phyloP scores from a whole-genome alignment of 371 early-diverging fungal species.

The Mortierella sp. region DNA sequence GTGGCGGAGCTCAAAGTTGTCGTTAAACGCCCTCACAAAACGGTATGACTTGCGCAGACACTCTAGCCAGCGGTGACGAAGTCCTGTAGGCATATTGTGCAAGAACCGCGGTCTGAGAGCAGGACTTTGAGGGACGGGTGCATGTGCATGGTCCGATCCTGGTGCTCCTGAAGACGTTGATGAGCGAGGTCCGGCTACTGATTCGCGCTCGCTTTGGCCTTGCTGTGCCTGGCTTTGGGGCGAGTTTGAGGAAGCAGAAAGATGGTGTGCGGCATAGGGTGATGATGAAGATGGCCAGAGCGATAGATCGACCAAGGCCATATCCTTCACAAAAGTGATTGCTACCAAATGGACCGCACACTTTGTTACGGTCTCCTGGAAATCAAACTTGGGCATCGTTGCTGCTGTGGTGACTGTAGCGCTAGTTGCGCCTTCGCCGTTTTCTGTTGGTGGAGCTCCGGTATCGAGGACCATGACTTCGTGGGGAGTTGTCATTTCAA shows the following conservation, averaged over 20 bases:
- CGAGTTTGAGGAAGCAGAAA: constrained; percentile 24
- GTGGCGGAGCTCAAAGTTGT: constrained; percentile 76
- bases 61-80: constrained; percentile 64
- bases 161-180: constrained; percentile 31
- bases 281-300: constrained; percentile 52
- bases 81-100: constrained; percentile 56
- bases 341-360: constrained; percentile 57
- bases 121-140: constrained; percentile 13
- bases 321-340: constrained; percentile 58
- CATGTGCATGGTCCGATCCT: constrained; percentile 15
- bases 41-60: constrained; percentile 81
- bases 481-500: constrained; percentile 81
- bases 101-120: constrained; percentile 45
- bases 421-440: constrained; percentile 8
- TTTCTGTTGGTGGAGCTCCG: constrained; percentile 15
- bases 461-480: constrained; percentile 68
- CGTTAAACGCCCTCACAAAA: constrained; percentile 85
- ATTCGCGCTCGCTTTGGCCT: constrained; percentile 17
- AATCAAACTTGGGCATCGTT: constrained; percentile 44
- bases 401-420: not conserved
- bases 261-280: constrained; percentile 45
- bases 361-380: constrained; percentile 57
- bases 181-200: constrained; percentile 24
- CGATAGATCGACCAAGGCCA: constrained; percentile 50
- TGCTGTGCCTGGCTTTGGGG: not conserved